A percentile compares a stretch with the other conserved stretches of the same genome.
phyloP scores from a whole-genome alignment of 192 early-diverging fungal species.

The Phlyctochytrium planicorne region DNA sequence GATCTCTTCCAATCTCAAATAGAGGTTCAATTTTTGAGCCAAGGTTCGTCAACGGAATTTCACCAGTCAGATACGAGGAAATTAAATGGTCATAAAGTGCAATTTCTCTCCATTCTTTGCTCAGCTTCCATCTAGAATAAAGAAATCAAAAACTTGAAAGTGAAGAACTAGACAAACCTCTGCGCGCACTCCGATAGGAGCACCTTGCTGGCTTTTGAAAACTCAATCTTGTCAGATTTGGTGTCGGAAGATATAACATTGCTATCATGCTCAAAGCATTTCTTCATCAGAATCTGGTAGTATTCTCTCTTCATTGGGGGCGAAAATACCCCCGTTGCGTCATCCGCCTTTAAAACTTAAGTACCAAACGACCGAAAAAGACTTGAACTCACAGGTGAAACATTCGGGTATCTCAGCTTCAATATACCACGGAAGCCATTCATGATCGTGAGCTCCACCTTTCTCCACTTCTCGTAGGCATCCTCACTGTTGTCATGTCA shows the following conservation, averaged over 20 bases:
- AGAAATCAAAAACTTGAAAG: no score
- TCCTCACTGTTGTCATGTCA: background rate
- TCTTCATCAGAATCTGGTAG: background rate
- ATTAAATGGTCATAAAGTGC: conserved; percentile 3
- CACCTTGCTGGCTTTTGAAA: background rate
- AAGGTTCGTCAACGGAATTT: background rate
- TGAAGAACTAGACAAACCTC: background rate
- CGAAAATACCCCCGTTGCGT: background rate
- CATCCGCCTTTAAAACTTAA: no score
- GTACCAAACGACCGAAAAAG: no score
- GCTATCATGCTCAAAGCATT: background rate
- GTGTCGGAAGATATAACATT: background rate
- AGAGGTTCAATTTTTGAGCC: background rate
- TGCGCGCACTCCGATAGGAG: background rate
- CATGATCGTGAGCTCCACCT: background rate
- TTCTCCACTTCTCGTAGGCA: background rate
- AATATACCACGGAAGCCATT: background rate
- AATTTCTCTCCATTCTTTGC: conserved; percentile 9
- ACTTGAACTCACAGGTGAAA: background rate
- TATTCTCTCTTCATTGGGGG: background rate
- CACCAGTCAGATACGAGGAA: background rate
- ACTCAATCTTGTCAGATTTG: background rate
- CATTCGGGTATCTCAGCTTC: background rate
- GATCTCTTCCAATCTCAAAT: background rate
- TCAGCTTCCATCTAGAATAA: conserved; percentile 11